A percentile compares a stretch with the other conserved stretches of the same genome.
Conservation (phyloP, 768 basidiomycete genomes). For the Hebeloma cylindrosporum region DNA sequence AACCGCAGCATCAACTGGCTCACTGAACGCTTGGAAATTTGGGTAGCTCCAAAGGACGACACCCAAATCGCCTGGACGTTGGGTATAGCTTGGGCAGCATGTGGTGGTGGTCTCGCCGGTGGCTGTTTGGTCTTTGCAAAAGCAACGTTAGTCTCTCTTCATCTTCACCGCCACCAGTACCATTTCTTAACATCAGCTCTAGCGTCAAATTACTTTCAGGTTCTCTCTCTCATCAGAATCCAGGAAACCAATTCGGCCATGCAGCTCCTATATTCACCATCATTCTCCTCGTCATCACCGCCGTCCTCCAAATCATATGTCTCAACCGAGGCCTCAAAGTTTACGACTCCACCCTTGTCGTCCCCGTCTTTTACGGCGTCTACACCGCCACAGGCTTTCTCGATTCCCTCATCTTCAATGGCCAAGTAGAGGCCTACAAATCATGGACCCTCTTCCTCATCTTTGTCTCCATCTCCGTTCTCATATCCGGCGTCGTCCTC, state of each 20-base stretch:
- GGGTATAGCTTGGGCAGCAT: constrained; percentile 93
- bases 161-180: neutral
- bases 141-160: constrained; percentile 55
- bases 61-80: constrained; percentile 86
- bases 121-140: constrained; percentile 83
- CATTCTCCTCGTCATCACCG: constrained; percentile 65
- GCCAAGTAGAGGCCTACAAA: constrained; percentile 82
- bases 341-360: constrained; percentile 89
- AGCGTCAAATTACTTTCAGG: constrained; percentile 83
- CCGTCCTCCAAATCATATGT: constrained; percentile 88
- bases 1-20: constrained; percentile 49
- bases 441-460: constrained; percentile 89
- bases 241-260: constrained; percentile 87
- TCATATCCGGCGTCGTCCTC: constrained; percentile 91
- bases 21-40: constrained; percentile 63
- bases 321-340: constrained; percentile 87
- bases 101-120: constrained; percentile 88
- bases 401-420: constrained; percentile 70
- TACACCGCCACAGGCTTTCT: constrained; percentile 81
- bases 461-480: constrained; percentile 80
- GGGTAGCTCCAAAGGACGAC: constrained; percentile 81
- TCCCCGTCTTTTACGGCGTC: constrained; percentile 93
- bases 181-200: neutral
- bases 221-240: constrained; percentile 73
- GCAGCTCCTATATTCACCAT: constrained; percentile 77